phyloP scores from a whole-genome alignment of 495 filamentous ascomycete species.

The Daldinia loculata region DNA sequence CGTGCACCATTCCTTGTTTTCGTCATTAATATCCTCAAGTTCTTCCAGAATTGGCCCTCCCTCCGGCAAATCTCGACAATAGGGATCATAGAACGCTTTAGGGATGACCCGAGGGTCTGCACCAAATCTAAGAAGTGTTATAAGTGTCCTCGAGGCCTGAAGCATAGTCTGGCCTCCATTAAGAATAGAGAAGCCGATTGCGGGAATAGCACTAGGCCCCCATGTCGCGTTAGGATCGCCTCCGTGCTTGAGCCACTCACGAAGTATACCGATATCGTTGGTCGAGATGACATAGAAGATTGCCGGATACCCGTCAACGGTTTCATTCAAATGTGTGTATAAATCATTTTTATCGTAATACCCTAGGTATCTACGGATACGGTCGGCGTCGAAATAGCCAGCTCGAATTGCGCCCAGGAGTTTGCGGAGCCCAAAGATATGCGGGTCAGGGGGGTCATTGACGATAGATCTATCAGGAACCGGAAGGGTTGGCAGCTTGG shows the following conservation, averaged over 20 bases:
- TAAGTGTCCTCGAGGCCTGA: not conserved
- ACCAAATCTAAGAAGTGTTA: not conserved
- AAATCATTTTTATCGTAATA: not conserved
- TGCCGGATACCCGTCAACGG: not conserved
- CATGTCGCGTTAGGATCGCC: not conserved
- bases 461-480: not conserved
- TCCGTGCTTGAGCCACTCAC: not conserved
- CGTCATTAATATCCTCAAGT: not conserved
- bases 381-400: not conserved
- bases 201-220: not conserved
- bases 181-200: not conserved
- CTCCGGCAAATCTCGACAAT: conserved; percentile 37
- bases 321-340: not conserved
- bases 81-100: conserved; percentile 46
- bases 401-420: not conserved
- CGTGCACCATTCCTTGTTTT: not conserved
- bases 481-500: not conserved
- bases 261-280: not conserved
- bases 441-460: not conserved
- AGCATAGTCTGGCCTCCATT: not conserved
- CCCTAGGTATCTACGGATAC: not conserved
- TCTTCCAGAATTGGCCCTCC: conserved; percentile 22
- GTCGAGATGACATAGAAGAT: not conserved
- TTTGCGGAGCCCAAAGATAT: not conserved
- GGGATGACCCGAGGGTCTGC: conserved; percentile 41